Evolutionary conservation across 192 early-diverging fungal genomes (phyloP), one percentile per base, ranked within the genome.

Genomic region (Coemansia sp.): DNA sequence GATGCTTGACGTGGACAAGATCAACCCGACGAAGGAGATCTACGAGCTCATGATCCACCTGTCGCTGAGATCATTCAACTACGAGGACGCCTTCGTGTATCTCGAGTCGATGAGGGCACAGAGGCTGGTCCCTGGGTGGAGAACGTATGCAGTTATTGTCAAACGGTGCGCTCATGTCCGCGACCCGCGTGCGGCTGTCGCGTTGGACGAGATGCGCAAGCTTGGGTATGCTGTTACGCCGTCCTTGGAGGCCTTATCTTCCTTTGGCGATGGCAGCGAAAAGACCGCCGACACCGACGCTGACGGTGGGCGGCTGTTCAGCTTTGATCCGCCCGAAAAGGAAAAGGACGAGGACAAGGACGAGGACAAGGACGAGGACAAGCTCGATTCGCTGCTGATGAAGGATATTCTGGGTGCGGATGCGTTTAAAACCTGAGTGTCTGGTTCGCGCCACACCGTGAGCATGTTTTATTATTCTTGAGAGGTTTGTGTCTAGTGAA

Each of bases 81-180:
- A 92, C 51, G 91, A 92, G 65, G 88, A 90, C 41, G 91, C 88
- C 36, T 92, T 92, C 66, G 80, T 85, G 63, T 92, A 90, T 49
- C 74, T 92, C 55, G 88, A 90, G 48, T 85, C 90, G 57, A 88
- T 92, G 88, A 88, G 88, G 71, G 74, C 83, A 19, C 72, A 85
- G 22, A 77, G 77, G 66, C 87, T 89, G 41, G 76, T 85, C 43
- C 91, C 91, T 6, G 66, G 68, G 4, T 78, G 80, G 71, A 46
- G 59, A 0, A 81, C 82, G 1, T 89, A 90, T 55, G 72, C 81
- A 2, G 57, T 63, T 11, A 66, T 92, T 11, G 86, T 86, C 18
- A 77, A 74, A 18, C 86, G 87, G 39, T 84, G 89, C 16, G 89
- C 88, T 3, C 65, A 52, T 3, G 85, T 88, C 51, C 69, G 77